Conservation (phyloP, 805 yeast species). For the Schizosaccharomyces lindneri region DNA sequence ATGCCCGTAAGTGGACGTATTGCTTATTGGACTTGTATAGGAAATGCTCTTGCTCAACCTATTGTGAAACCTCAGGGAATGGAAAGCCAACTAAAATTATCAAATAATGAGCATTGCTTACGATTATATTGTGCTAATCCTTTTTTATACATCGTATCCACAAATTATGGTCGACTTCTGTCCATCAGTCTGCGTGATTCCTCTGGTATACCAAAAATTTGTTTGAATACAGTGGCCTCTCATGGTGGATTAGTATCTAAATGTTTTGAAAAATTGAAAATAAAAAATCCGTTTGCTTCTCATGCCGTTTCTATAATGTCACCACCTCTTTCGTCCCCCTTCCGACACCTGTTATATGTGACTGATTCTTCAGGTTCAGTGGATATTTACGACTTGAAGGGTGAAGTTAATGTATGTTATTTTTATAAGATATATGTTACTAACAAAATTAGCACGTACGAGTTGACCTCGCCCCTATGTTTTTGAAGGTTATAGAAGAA, state of each 20-base stretch:
- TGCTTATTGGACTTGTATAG: not conserved
- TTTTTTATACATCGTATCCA: not conserved
- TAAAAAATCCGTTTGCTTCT: not conserved
- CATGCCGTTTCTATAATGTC: not conserved
- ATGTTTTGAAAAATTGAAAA: not conserved
- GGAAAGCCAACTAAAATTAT: not conserved
- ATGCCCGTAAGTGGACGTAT: not conserved
- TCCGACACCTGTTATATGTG: not conserved
- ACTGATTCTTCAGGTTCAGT: not conserved
- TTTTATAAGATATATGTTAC: not conserved
- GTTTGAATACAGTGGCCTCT: not conserved
- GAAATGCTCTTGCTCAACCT: not conserved
- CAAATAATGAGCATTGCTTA: not conserved
- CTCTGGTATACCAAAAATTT: not conserved
- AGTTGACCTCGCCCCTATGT: not conserved
- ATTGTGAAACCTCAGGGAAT: not conserved
- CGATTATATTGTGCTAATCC: not conserved
- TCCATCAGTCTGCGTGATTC: not conserved
- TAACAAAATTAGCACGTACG: not conserved
- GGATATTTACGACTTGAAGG: not conserved
- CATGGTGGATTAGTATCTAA: not conserved
- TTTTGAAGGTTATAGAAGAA: not conserved
- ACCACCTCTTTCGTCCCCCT: not conserved
- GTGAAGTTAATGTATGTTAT: not conserved
- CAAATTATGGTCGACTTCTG: not conserved